These are phyloP conservation scores for Melaleuca quinquenervia DNA, from an alignment of 345 rosid species.

Conservation along the genomic window DNA sequence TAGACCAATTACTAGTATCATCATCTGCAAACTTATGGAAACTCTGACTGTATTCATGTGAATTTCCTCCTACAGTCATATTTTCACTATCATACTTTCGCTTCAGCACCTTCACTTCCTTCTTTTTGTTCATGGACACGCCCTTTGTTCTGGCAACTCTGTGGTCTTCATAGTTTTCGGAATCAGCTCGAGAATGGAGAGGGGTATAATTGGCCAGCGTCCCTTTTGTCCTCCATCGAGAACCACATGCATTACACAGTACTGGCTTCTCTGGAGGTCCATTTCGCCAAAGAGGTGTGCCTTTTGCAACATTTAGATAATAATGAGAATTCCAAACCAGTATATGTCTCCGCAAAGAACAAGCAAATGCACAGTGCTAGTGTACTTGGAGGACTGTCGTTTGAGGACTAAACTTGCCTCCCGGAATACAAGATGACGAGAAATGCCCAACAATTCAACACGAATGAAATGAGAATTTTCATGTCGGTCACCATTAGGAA, in stretches of 20 bases:
- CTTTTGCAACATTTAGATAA: constrained; percentile 18
- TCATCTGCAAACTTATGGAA: constrained; percentile 55
- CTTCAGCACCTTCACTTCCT: constrained; percentile 59
- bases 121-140: constrained; percentile 43
- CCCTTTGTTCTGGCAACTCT: constrained; percentile 46
- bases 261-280: constrained; percentile 99
- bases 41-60: constrained; percentile 37
- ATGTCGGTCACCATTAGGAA: neutral
- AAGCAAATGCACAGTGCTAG: neutral
- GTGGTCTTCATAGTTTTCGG: constrained; percentile 50
- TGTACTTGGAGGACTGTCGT: neutral
- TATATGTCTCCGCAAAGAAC: neutral
- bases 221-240: constrained; percentile 90
- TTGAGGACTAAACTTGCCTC: neutral
- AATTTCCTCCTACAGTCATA: constrained; percentile 22
- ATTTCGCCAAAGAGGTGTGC: constrained; percentile 95
- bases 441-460: neutral
- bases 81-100: constrained; percentile 55
- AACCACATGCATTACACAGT: constrained; percentile 97
- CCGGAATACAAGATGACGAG: neutral
- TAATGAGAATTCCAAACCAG: neutral
- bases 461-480: neutral
- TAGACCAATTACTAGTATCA: constrained; percentile 79
- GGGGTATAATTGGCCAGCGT: constrained; percentile 81
- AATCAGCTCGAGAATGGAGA: constrained; percentile 61